Percentiles rank a stretch among this genome's conserved stretches.
Evolutionary conservation across 1,284 basidiomycete genomes (phyloP).

Genomic region (Tetrapyrgos nigripes): DNA sequence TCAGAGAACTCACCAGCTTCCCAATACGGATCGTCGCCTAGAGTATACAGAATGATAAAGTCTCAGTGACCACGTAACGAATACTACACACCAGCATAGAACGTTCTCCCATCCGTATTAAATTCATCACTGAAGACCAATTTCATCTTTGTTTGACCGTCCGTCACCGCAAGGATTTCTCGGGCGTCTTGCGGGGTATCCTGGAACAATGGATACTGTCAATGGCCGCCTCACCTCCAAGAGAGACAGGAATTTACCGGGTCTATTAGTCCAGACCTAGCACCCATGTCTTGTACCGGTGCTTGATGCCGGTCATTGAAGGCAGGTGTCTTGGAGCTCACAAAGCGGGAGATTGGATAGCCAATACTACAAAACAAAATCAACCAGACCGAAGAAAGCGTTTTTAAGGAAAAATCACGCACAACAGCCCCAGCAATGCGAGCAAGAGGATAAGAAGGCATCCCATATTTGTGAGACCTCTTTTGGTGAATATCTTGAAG

Average conservation of each 20-base stretch:
- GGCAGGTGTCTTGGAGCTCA: conserved; percentile 43
- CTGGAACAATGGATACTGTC: conserved; percentile 58
- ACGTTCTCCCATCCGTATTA: conserved; percentile 36
- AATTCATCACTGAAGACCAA: conserved; percentile 44
- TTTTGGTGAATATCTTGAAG: conserved; percentile 48
- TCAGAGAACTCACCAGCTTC: conserved; percentile 43
- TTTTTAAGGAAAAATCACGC: conserved; percentile 29
- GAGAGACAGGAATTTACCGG: conserved; percentile 4
- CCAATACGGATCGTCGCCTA: conserved; percentile 73
- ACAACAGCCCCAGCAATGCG: conserved; percentile 79
- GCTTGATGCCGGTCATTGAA: conserved; percentile 82
- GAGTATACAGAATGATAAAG: too few relatives aligned
- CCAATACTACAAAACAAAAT: conserved; percentile 7
- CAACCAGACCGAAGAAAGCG: conserved; percentile 4
- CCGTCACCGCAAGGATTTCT: conserved; percentile 62
- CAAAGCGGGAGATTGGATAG: conserved; percentile 49
- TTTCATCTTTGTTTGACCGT: conserved; percentile 56
- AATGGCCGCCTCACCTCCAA: too few relatives aligned
- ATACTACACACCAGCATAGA: too few relatives aligned
- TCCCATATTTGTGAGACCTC: conserved; percentile 80
- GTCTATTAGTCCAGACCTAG: conserved; percentile 61
- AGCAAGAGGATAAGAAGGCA: conserved; percentile 69
- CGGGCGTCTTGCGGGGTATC: conserved; percentile 75
- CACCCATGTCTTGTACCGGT: conserved; percentile 59
- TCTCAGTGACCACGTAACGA: too few relatives aligned